A percentile compares a stretch with the other conserved stretches of the same genome.
Conservation (phyloP, 2,329 filamentous ascomycete species). For the Botryotinia narcissicola region DNA sequence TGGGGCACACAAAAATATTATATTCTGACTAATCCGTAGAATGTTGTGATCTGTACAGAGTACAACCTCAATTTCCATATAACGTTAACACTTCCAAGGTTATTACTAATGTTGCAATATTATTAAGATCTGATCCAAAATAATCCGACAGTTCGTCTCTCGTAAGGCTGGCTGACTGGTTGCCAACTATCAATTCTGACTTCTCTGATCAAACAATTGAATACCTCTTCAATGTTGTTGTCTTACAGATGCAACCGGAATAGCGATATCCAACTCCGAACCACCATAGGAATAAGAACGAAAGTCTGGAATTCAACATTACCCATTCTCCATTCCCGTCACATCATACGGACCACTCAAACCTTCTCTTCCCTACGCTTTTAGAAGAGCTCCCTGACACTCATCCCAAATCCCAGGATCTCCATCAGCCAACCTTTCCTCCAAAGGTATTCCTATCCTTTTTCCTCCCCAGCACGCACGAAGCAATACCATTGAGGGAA, state of each 20-base stretch:
- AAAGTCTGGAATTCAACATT: neutral
- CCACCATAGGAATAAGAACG: neutral
- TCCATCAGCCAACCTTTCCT: neutral
- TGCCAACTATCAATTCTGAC: neutral
- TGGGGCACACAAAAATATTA: no score
- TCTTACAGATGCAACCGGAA: neutral
- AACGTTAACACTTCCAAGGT: no score
- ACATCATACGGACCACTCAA: neutral
- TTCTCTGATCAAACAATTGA: no score
- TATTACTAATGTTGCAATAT: neutral
- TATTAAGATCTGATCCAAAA: neutral
- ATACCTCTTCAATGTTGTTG: no score
- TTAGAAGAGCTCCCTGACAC: neutral
- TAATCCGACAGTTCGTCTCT: neutral
- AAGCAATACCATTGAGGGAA: neutral
- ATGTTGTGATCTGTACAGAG: neutral
- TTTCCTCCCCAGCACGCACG: neutral
- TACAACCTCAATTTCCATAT: neutral
- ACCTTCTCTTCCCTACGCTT: neutral
- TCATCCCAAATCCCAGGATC: neutral
- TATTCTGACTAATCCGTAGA: neutral
- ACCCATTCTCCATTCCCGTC: neutral
- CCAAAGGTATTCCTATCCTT: slow-evolving; percentile 4
- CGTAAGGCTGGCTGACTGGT: neutral
- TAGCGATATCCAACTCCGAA: neutral